Conservation (phyloP, 306 rosid genomes). For the Astragalus glycyphyllos region DNA sequence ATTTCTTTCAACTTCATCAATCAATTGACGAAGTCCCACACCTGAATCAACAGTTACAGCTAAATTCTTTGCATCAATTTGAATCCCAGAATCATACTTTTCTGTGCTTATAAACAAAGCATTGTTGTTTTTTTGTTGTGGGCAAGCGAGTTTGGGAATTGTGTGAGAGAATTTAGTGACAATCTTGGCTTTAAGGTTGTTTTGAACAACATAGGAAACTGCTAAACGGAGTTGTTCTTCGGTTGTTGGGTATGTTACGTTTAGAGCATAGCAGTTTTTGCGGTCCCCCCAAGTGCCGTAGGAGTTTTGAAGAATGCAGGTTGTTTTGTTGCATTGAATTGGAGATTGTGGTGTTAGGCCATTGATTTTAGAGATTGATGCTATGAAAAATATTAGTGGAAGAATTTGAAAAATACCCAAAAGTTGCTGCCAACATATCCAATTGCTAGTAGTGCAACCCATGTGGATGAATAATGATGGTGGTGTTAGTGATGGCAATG, state of each 20-base stretch:
- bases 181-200: conserved; percentile 61
- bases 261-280: conserved; percentile 48
- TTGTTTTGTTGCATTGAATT: conserved; percentile 49
- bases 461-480: conserved; percentile 7
- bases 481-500: no score
- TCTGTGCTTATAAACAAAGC: conserved; percentile 42
- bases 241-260: conserved; percentile 59
- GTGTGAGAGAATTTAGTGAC: conserved; percentile 69
- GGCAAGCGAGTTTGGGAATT: conserved; percentile 72
- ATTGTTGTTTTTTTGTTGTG: neutral
- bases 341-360: conserved; percentile 59
- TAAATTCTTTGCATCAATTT: conserved; percentile 31
- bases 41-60: conserved; percentile 45
- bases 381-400: neutral
- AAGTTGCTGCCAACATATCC: neutral
- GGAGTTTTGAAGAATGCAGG: conserved; percentile 72
- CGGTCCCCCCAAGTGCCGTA: conserved; percentile 80
- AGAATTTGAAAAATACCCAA: conserved; percentile 30
- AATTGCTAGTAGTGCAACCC: conserved; percentile 9
- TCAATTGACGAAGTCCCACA: conserved; percentile 43
- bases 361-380: neutral
- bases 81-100: conserved; percentile 28
- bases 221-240: conserved; percentile 62
- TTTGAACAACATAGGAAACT: conserved; percentile 54
- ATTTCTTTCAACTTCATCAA: conserved; percentile 39